Conservation (phyloP, 148 eudicot genomes). For the Chenopodium formosanum region DNA sequence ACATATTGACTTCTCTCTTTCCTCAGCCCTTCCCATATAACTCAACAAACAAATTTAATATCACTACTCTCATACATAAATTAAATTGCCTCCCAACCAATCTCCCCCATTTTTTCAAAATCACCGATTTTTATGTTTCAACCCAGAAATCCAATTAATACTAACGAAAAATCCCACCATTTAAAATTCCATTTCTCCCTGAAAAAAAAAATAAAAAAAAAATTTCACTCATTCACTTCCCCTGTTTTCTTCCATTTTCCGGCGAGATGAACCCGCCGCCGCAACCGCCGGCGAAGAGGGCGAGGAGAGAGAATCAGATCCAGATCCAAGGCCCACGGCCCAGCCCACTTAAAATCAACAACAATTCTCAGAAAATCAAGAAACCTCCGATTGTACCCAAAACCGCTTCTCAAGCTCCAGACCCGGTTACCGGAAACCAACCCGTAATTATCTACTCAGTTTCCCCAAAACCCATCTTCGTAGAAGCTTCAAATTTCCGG, state of each 20-base stretch:
- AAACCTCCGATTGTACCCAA: slow-evolving; percentile 56
- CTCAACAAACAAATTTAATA: not conserved
- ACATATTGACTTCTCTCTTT: slow-evolving; percentile 8
- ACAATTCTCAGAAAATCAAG: slow-evolving; percentile 59
- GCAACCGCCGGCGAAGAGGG: slow-evolving; percentile 22
- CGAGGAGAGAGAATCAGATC: slow-evolving; percentile 36
- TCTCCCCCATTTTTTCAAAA: not conserved
- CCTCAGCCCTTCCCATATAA: not conserved
- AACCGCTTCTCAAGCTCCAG: slow-evolving; percentile 7
- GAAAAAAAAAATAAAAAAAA: not conserved
- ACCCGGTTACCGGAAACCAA: slow-evolving; percentile 24
- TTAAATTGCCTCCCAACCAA: not conserved
- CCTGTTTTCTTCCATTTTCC: not conserved
- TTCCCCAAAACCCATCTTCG: slow-evolving; percentile 67
- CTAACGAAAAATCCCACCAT: not conserved
- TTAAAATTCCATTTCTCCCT: too few relatives aligned
- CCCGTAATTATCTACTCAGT: slow-evolving; percentile 75
- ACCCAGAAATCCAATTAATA: not conserved
- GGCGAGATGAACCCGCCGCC: slow-evolving; percentile 15
- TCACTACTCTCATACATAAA: not conserved
- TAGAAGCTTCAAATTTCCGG: slow-evolving; percentile 57
- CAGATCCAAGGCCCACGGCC: slow-evolving; percentile 76
- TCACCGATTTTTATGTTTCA: not conserved
- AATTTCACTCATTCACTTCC: not conserved
- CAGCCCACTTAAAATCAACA: slow-evolving; percentile 53